These are phyloP conservation scores for Austroboletus niveus DNA, from an alignment of 1,284 basidiomycete species.

Conservation along the genomic window DNA sequence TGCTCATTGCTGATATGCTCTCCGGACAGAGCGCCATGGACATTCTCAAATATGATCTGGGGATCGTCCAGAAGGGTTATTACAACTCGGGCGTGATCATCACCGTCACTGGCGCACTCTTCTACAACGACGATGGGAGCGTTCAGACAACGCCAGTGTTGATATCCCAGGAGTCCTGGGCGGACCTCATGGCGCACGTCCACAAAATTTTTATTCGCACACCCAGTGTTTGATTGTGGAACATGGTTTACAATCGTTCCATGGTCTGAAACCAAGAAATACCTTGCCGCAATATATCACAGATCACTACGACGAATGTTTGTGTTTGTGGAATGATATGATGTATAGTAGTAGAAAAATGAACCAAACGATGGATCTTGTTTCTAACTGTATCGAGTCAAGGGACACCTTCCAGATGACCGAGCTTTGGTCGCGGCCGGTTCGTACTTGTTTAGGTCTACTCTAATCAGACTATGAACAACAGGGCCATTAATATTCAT, in stretches of 20 bases:
- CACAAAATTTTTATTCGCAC: conserved; percentile 10
- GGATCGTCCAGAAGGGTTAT: neutral
- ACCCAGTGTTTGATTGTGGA: neutral
- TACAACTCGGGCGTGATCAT: neutral
- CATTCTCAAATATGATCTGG: neutral
- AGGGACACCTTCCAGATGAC: no score
- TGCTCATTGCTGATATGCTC: neutral
- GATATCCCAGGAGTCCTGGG: conserved; percentile 9
- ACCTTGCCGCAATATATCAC: no score
- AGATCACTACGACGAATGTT: no score
- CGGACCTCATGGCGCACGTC: conserved; percentile 8
- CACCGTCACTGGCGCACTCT: conserved; percentile 3
- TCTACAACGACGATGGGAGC: conserved; percentile 8
- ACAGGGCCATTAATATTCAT: conserved; percentile 28
- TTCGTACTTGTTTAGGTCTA: no score
- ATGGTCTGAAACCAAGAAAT: no score
- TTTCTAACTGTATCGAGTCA: no score
- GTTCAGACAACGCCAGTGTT: conserved; percentile 2
- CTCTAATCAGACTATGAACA: no score
- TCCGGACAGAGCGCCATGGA: neutral
- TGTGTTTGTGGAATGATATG: no score
- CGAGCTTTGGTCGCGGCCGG: no score
- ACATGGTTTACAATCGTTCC: neutral
- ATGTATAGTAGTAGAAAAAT: no score
- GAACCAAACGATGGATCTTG: no score